Conservation (phyloP, 1,139 yeast species). For the Saccharomyces hybrid region DNA sequence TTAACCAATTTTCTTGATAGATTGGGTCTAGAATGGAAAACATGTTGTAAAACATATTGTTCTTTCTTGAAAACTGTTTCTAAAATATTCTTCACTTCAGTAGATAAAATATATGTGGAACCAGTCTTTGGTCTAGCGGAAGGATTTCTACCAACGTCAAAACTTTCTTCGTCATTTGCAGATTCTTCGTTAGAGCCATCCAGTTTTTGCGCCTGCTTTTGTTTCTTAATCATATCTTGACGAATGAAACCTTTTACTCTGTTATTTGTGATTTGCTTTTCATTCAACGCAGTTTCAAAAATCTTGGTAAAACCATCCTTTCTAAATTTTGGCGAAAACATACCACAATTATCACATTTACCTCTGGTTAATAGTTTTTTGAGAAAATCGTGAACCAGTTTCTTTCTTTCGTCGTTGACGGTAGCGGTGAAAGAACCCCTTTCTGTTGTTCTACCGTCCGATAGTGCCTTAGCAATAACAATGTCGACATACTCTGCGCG, state of each 20-base stretch:
- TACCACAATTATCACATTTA: constrained; percentile 91
- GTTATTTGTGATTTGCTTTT: constrained; percentile 74
- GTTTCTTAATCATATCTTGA: constrained; percentile 57
- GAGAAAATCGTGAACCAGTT: constrained; percentile 67
- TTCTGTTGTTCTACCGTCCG: constrained; percentile 63
- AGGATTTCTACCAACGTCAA: constrained; percentile 30
- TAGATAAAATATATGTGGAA: constrained; percentile 76
- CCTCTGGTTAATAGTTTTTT: constrained; percentile 64
- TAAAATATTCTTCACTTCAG: constrained; percentile 76
- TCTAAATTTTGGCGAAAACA: constrained; percentile 89
- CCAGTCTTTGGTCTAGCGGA: constrained; percentile 55
- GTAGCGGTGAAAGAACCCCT: constrained; percentile 74
- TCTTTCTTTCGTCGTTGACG: constrained; percentile 80
- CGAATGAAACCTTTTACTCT: constrained; percentile 72
- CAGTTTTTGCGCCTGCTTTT: constrained; percentile 23
- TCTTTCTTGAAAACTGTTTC: constrained; percentile 71
- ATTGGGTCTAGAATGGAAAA: constrained; percentile 75
- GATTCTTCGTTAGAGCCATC: constrained; percentile 20
- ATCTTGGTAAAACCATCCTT: constrained; percentile 92
- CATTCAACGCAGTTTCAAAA: constrained; percentile 78
- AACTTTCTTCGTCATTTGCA: constrained; percentile 30
- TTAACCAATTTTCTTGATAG: constrained; percentile 41
- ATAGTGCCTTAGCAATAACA: constrained; percentile 63
- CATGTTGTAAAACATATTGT: constrained; percentile 48
- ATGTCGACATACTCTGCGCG: constrained; percentile 67